Conservation (phyloP, 2,329 filamentous ascomycete species). For the Metarhizium brunneum region DNA sequence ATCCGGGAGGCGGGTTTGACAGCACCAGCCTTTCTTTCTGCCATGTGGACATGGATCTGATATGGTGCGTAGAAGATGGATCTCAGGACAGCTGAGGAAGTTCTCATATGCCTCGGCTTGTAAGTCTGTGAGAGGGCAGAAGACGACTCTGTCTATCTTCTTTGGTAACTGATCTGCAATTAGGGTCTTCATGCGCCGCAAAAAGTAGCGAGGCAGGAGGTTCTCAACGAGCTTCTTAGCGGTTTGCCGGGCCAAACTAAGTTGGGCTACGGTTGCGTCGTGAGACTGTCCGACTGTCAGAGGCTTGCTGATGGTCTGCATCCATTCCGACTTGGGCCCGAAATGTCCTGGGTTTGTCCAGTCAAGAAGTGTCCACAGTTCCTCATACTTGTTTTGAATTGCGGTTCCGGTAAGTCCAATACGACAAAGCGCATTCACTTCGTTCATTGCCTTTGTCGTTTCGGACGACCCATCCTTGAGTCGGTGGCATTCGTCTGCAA, state of each 20-base stretch:
- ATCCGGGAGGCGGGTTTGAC: constrained; percentile 48
- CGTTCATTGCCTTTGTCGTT: constrained; percentile 77
- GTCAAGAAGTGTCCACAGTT: constrained; percentile 91
- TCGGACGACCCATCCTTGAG: constrained; percentile 74
- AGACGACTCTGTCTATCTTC: constrained; percentile 90
- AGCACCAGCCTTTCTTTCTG: constrained; percentile 71
- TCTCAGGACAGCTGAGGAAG: constrained; percentile 60
- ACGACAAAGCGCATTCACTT: constrained; percentile 82
- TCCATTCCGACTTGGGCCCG: constrained; percentile 63
- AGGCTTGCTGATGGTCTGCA: constrained; percentile 64
- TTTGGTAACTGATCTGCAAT: constrained; percentile 90
- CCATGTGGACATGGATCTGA: constrained; percentile 59
- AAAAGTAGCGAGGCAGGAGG: constrained; percentile 79
- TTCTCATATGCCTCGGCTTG: constrained; percentile 78
- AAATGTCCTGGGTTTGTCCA: constrained; percentile 84
- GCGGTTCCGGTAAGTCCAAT: constrained; percentile 92
- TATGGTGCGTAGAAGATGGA: constrained; percentile 58
- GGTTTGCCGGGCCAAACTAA: constrained; percentile 71
- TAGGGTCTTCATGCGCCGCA: constrained; percentile 84
- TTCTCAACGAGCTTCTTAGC: constrained; percentile 80
- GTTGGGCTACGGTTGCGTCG: constrained; percentile 74
- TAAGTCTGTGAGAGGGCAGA: constrained; percentile 77
- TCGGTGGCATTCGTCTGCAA: constrained; percentile 88
- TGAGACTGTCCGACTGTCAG: constrained; percentile 85
- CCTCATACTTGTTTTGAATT: constrained; percentile 96